phyloP scores from a whole-genome alignment of 176 grass and related monocot species.

The Triticum dicoccoides region DNA sequence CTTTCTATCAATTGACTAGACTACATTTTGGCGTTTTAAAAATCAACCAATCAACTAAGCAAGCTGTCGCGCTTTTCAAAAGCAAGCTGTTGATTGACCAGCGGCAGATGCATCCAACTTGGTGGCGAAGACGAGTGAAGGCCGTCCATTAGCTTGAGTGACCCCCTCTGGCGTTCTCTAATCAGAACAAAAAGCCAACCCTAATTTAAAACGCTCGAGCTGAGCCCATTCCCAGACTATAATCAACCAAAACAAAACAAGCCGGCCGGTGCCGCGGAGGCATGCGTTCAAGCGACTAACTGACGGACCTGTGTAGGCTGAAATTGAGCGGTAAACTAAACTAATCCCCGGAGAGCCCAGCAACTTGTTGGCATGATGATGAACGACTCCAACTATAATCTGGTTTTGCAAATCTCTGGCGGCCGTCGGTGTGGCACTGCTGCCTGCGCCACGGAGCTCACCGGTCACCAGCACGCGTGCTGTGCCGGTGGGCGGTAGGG shows the following conservation, averaged over 20 bases:
- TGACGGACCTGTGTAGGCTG: not conserved
- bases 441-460: not conserved
- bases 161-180: not conserved
- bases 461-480: not conserved
- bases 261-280: not conserved
- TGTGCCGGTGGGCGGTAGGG: not conserved
- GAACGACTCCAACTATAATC: not conserved
- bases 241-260: not conserved
- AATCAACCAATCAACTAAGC: not conserved
- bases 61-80: not conserved
- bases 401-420: not conserved
- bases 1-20: not conserved
- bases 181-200: not conserved
- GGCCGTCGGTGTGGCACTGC: not conserved
- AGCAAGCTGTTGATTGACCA: conserved; percentile 6
- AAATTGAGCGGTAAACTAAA: not conserved
- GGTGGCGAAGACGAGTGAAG: not conserved
- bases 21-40: not conserved
- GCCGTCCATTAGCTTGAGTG: not conserved
- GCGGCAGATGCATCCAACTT: not conserved
- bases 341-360: not conserved
- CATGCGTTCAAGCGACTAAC: not conserved
- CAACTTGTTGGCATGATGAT: not conserved
- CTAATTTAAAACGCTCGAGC: not conserved
- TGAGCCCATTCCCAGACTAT: not conserved